Conservation (phyloP, 2,329 filamentous ascomycete species). For the Paecilomyces variotii region DNA sequence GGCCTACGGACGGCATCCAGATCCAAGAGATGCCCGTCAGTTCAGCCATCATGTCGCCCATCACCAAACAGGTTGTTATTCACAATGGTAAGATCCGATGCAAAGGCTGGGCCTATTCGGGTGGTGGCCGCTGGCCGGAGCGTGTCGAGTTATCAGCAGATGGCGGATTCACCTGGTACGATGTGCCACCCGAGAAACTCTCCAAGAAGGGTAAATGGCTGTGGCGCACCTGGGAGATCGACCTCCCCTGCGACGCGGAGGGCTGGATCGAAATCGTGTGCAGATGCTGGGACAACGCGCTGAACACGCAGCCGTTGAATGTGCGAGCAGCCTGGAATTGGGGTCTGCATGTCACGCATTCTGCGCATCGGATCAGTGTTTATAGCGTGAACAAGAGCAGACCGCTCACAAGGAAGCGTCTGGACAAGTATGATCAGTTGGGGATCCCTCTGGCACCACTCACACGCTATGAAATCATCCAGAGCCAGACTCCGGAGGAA, state of each 20-base stretch:
- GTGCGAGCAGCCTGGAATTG: constrained; percentile 48
- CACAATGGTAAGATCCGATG: constrained; percentile 52
- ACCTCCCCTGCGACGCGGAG: constrained; percentile 55
- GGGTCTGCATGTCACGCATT: constrained; percentile 32
- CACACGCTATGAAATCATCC: constrained; percentile 23
- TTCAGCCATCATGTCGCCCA: constrained; percentile 58
- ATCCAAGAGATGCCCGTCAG: constrained; percentile 68
- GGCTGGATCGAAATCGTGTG: constrained; percentile 54
- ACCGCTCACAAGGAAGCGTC: constrained; percentile 16
- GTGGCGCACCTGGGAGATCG: constrained; percentile 58
- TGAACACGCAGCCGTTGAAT: constrained; percentile 53
- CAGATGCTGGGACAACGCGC: constrained; percentile 54
- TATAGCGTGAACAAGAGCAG: constrained; percentile 29
- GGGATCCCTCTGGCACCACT: constrained; percentile 25
- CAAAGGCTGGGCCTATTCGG: constrained; percentile 53
- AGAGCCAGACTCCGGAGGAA: constrained; percentile 19
- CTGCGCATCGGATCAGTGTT: constrained; percentile 30
- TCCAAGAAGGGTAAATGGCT: constrained; percentile 55
- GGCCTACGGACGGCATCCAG: constrained; percentile 52
- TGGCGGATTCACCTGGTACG: constrained; percentile 58
- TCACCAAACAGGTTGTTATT: constrained; percentile 52
- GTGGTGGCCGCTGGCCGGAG: constrained; percentile 53
- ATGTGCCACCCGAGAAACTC: constrained; percentile 52
- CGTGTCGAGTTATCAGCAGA: constrained; percentile 57
- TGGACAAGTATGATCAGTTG: constrained; percentile 21